A percentile compares a stretch with the other conserved stretches of the same genome.
Conservation (phyloP, 1,139 yeast species). For the Candida neerlandica region DNA sequence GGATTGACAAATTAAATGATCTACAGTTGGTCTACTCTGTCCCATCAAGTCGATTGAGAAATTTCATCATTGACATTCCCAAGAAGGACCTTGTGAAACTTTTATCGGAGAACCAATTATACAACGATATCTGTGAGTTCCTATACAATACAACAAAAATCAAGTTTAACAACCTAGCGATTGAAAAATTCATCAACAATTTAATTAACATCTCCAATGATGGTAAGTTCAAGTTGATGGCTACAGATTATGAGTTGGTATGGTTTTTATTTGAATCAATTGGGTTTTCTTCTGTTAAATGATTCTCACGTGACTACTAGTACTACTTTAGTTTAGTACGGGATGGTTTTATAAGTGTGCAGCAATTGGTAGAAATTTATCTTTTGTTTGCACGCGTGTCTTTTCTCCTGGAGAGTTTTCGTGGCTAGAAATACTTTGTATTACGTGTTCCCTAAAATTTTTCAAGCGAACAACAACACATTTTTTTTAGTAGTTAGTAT, state of each 20-base stretch:
- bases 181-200: conserved; percentile 24
- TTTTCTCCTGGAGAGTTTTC: neutral
- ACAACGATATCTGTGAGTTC: conserved; percentile 18
- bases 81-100: conserved; percentile 19
- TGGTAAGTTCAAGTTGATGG: conserved; percentile 16
- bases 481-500: neutral
- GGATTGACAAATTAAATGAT: conserved; percentile 16
- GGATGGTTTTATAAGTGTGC: no score
- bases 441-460: conserved; percentile 12
- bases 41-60: conserved; percentile 19
- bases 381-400: neutral
- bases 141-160: conserved; percentile 23
- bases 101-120: conserved; percentile 14
- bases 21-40: conserved; percentile 19
- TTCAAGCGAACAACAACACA: conserved; percentile 3
- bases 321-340: no score
- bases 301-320: neutral
- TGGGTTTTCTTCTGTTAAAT: neutral
- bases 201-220: conserved; percentile 18
- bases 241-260: conserved; percentile 8
- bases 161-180: conserved; percentile 22
- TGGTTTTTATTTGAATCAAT: conserved; percentile 16
- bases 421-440: neutral
- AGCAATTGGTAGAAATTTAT: neutral
- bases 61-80: conserved; percentile 29